These are phyloP conservation scores for Pseudozyma hubeiensis DNA, from an alignment of 1,284 basidiomycete species.

Conservation along the genomic window DNA sequence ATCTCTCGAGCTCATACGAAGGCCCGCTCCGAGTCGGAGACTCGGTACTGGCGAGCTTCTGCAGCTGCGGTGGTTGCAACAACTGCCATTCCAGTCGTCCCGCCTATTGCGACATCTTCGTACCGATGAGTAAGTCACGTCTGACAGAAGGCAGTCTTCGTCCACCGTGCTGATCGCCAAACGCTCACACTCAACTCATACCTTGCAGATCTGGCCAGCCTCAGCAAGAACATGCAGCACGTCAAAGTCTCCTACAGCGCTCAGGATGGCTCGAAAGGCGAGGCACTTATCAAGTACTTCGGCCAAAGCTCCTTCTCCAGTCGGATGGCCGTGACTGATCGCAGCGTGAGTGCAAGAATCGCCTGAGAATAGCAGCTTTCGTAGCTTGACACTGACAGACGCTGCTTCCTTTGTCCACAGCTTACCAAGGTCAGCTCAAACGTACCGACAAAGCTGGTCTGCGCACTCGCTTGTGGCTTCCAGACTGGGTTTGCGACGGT, in stretches of 20 bases:
- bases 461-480: constrained; percentile 29
- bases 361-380: too few relatives aligned
- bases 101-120: constrained; percentile 22
- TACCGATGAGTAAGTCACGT: constrained; percentile 18
- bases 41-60: constrained; percentile 32
- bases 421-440: constrained; percentile 31
- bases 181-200: too few relatives aligned
- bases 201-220: constrained; percentile 10
- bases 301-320: constrained; percentile 40
- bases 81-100: constrained; percentile 26
- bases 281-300: constrained; percentile 30
- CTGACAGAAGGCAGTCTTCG: too few relatives aligned
- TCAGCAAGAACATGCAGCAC: constrained; percentile 27
- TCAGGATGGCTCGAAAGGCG: constrained; percentile 11
- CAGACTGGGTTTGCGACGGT: constrained; percentile 37
- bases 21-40: constrained; percentile 22
- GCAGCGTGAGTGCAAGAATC: constrained; percentile 13
- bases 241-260: constrained; percentile 15
- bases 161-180: too few relatives aligned
- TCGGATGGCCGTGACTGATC: constrained; percentile 28
- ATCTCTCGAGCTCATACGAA: constrained; percentile 15
- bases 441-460: constrained; percentile 25
- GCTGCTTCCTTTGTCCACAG: constrained; percentile 2
- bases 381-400: too few relatives aligned
- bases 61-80: constrained; percentile 35